A percentile compares a stretch with the other conserved stretches of the same genome.
Conservation (phyloP, 2,329 filamentous ascomycete species). For the Cladobotryum mycophilum region DNA sequence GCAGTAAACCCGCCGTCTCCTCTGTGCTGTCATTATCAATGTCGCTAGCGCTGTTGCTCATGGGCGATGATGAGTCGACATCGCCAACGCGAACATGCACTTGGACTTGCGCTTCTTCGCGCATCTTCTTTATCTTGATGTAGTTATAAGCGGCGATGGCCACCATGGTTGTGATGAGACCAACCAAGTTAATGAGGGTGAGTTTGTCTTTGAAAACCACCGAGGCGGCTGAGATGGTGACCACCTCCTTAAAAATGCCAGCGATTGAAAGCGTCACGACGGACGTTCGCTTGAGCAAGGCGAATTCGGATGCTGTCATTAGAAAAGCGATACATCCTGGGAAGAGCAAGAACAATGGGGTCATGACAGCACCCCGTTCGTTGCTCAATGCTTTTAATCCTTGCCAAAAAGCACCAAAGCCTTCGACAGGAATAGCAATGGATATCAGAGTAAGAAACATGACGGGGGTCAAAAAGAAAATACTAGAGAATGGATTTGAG, state of each 20-base stretch:
- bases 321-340: constrained; percentile 87
- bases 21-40: constrained; percentile 38
- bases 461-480: constrained; percentile 94
- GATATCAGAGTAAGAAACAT: constrained; percentile 83
- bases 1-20: constrained; percentile 41
- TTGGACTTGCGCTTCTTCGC: constrained; percentile 58
- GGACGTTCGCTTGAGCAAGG: constrained; percentile 85
- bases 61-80: constrained; percentile 26
- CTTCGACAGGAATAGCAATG: constrained; percentile 83
- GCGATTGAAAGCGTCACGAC: constrained; percentile 95
- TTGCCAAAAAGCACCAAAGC: constrained; percentile 58
- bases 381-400: constrained; percentile 59
- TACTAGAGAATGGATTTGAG: constrained; percentile 91
- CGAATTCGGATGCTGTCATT: constrained; percentile 96
- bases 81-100: constrained; percentile 38
- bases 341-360: constrained; percentile 73
- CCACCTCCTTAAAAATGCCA: constrained; percentile 97
- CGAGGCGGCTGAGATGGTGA: constrained; percentile 86
- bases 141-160: constrained; percentile 91
- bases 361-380: constrained; percentile 60
- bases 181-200: constrained; percentile 79
- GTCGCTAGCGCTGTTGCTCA: constrained; percentile 34
- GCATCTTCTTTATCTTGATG: constrained; percentile 88
- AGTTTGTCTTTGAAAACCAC: constrained; percentile 84
- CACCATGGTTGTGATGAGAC: constrained; percentile 78